Evolutionary conservation across 257 asterid species (phyloP).

Genomic region (Solanum ahanhuiri): DNA sequence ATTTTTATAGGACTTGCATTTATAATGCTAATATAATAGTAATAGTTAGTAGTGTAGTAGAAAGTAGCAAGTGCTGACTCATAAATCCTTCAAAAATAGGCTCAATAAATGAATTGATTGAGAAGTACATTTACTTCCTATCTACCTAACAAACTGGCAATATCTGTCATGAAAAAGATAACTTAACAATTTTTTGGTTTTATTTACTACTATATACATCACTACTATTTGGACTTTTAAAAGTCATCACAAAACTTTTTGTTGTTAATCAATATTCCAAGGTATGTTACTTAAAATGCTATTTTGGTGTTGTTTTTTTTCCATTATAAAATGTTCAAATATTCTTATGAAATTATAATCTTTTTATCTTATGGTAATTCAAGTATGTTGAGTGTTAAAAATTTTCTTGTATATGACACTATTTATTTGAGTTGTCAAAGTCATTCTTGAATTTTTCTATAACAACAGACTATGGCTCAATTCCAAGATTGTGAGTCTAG

Average conservation of each 20-base stretch:
- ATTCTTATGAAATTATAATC: background rate
- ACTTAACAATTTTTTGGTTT: background rate
- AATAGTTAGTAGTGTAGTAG: background rate
- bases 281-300: background rate
- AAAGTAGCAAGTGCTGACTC: background rate
- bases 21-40: background rate
- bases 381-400: background rate
- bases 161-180: background rate
- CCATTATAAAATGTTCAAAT: background rate
- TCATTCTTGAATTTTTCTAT: background rate
- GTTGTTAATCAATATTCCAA: background rate
- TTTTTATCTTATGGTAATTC: background rate
- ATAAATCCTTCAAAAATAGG: background rate
- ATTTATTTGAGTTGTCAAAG: background rate
- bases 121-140: background rate
- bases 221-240: background rate
- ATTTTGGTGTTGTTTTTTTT: background rate
- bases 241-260: background rate
- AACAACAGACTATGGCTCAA: background rate
- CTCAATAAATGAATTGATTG: background rate
- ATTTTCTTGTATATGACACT: background rate
- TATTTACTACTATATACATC: background rate
- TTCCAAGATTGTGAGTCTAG: background rate
- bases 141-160: conserved; percentile 3
- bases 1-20: too few relatives aligned